Conservation (phyloP, 1,284 basidiomycete genomes). For the Microbotryum silenes-acaulis region DNA sequence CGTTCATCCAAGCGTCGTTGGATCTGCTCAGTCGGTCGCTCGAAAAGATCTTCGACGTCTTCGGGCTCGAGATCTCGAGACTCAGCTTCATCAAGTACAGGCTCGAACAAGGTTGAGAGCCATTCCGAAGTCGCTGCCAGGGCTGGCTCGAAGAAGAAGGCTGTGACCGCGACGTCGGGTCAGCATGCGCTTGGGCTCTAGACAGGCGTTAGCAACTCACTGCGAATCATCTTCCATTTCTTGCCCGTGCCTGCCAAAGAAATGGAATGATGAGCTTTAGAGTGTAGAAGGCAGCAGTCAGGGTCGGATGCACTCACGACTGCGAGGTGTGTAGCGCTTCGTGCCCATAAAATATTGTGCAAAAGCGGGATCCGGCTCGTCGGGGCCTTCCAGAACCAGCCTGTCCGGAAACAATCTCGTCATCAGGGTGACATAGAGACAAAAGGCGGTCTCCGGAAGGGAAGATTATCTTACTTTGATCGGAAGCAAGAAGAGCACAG, state of each 20-base stretch:
- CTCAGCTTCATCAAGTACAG: too few relatives aligned
- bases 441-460: background rate
- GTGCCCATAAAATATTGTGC: slow-evolving; percentile 13
- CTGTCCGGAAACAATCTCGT: background rate
- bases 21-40: too few relatives aligned
- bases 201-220: background rate
- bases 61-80: too few relatives aligned
- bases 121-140: background rate
- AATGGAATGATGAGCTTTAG: too few relatives aligned
- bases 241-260: slow-evolving; percentile 1
- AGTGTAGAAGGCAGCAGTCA: background rate
- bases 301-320: background rate
- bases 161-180: background rate
- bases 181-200: background rate
- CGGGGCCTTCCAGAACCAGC: slow-evolving; percentile 20
- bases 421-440: background rate
- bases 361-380: slow-evolving; percentile 24
- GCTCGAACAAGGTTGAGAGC: background rate
- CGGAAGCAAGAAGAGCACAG: slow-evolving; percentile 17
- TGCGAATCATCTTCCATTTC: slow-evolving; percentile 7
- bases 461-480: slow-evolving; percentile 4
- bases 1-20: too few relatives aligned
- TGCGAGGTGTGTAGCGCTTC: slow-evolving; percentile 21
- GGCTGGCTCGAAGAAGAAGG: slow-evolving; percentile 1
- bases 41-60: too few relatives aligned